phyloP scores from a whole-genome alignment of 1,284 basidiomycete species.

The Volvariella volvacea region DNA sequence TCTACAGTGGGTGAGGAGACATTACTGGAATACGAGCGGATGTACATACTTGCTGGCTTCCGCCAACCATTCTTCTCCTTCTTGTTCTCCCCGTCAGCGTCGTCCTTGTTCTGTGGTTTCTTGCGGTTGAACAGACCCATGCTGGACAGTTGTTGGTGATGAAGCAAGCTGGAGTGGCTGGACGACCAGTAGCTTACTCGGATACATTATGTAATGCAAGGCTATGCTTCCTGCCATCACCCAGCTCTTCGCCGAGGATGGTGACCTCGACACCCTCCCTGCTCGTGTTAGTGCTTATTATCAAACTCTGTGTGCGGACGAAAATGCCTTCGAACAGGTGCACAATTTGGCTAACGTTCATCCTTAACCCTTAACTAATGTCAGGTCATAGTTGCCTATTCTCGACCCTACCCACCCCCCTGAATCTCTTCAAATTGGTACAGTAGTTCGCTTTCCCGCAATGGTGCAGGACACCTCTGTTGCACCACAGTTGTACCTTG shows the following conservation, averaged over 20 bases:
- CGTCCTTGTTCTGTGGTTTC: slow-evolving; percentile 28
- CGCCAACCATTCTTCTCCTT: slow-evolving; percentile 87
- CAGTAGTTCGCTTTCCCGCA: slow-evolving; percentile 61
- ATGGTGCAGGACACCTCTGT: slow-evolving; percentile 79
- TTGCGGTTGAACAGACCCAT: slow-evolving; percentile 59
- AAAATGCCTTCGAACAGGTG: slow-evolving; percentile 34
- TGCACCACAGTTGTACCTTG: slow-evolving; percentile 65
- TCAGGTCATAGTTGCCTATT: slow-evolving; percentile 41
- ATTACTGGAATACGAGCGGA: slow-evolving; percentile 17
- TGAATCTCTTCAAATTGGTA: slow-evolving; percentile 35
- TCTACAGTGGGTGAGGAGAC: slow-evolving; percentile 37
- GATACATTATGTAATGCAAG: not conserved
- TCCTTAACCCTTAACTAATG: not conserved
- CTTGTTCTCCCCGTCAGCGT: slow-evolving; percentile 40
- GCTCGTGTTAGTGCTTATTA: slow-evolving; percentile 45
- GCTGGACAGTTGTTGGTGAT: slow-evolving; percentile 11
- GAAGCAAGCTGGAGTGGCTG: slow-evolving; percentile 6
- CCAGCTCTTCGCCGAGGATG: slow-evolving; percentile 3
- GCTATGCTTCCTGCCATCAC: not conserved
- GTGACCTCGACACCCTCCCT: slow-evolving; percentile 28
- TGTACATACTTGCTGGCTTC: slow-evolving; percentile 77
- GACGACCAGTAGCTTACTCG: not conserved
- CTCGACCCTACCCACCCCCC: slow-evolving; percentile 43
- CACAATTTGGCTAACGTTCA: slow-evolving; percentile 19
- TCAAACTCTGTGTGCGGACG: slow-evolving; percentile 31